A percentile compares a stretch with the other conserved stretches of the same genome.
phyloP scores from a whole-genome alignment of 202 grass and related monocot genomes.

The Panicum virgatum region DNA sequence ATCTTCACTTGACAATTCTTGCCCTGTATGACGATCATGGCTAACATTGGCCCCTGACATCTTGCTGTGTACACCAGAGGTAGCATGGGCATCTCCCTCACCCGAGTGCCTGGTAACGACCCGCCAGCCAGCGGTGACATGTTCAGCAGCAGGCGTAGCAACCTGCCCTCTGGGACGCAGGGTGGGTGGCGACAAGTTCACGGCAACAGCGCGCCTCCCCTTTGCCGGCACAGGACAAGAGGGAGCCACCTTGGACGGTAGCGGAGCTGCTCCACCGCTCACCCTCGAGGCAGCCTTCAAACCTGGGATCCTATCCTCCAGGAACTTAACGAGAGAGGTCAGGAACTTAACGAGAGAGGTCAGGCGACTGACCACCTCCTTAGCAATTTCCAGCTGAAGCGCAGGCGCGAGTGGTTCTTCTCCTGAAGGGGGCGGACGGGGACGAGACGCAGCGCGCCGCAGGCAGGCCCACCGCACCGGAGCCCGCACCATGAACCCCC shows the following conservation, averaged over 20 bases:
- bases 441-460: neutral
- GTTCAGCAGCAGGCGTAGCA: neutral
- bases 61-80: neutral
- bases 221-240: neutral
- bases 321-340: no score
- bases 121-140: neutral
- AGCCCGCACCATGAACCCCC: neutral
- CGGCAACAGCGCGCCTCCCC: neutral
- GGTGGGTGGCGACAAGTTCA: neutral
- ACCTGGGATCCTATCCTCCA: no score
- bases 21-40: constrained; percentile 7
- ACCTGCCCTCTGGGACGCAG: neutral
- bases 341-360: no score
- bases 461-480: neutral
- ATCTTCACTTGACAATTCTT: neutral
- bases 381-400: no score
- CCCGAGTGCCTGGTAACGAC: neutral
- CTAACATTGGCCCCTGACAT: neutral
- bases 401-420: neutral
- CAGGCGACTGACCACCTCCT: no score
- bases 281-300: no score
- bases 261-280: no score
- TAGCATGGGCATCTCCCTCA: neutral
- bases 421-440: no score
- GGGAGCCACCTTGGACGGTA: no score